Evolutionary conservation across 2,329 filamentous ascomycete species (phyloP), one percentile per base, ranked within the genome.

Genomic region (Diaporthe vexans): DNA sequence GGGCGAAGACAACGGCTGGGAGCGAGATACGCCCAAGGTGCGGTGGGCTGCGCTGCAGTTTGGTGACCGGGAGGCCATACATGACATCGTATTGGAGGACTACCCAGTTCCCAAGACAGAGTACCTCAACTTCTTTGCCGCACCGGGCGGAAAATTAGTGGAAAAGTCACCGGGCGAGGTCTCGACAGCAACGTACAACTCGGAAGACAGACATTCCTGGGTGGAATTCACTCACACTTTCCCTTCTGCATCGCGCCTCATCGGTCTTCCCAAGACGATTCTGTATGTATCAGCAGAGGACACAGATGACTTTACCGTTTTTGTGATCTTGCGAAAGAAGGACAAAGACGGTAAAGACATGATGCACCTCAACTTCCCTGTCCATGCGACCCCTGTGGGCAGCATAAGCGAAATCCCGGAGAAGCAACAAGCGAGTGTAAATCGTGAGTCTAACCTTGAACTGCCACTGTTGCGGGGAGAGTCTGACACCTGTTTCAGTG

Each of bases 241-340:
- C 74, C 26, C 78, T 3, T 77, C 84, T 58, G 77, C 78, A 2
- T 82, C 84, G 0, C 79, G 82, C 5, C 77, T 89, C 0, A 83
- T 87, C n/a, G 87, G 86, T 1, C 78, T 86, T 0, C 82, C 87
- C 10, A 88, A 88, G 76, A 85, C 85, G 0, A 78, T 84, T 0
- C 78, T 89, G 0, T 87, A 86, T 79, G 84, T 88, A 80, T 86
- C 84, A 0, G 84, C 82, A 73, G 77, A 80, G 2, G 81, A 83
- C 17, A 78, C 79, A 19, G 81, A 88, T 67, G 87, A 88, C 74
- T 82, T 88, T 74, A 82, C 80, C 33, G 82, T 87, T 1, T 88
- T 83, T 67, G 79, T 86, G 5, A 82, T 85, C 10, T 70, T 88
- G 4, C 81, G 85, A 9, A 89, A 89, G 77, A 77, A 80, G 2